Conservation (phyloP, 106 monocot species). For the Ottelia alismoides region DNA sequence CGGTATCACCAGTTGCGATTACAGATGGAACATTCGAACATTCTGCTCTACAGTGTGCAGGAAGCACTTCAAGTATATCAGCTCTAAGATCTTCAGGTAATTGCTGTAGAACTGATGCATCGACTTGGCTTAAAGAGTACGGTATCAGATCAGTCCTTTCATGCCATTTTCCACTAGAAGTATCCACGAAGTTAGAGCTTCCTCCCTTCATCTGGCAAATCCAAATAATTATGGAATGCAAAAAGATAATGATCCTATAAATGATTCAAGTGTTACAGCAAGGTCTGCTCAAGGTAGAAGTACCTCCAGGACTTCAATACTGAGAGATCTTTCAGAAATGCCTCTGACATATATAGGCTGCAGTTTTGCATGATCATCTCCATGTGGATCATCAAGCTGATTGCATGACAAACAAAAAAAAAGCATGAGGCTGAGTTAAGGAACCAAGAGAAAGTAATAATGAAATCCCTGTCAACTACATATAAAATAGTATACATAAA, state of each 20-base stretch:
- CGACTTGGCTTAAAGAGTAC: conserved; percentile 30
- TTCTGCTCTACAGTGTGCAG: conserved; percentile 21
- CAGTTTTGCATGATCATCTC: too few species aligned
- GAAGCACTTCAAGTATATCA: conserved; percentile 23
- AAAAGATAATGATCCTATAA: background rate
- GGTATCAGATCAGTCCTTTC: conserved; percentile 26
- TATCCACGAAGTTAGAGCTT: conserved; percentile 7
- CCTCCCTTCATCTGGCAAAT: conserved; percentile 12
- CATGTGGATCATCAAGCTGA: too few species aligned
- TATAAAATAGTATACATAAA: too few species aligned
- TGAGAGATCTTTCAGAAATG: background rate
- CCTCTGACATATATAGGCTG: too few species aligned
- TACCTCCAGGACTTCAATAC: background rate
- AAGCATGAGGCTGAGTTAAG: too few species aligned
- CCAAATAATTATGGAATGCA: background rate
- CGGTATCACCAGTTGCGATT: background rate
- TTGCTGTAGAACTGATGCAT: conserved; percentile 24
- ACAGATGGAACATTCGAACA: conserved; percentile 1
- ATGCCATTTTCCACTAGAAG: background rate
- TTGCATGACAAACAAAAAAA: too few species aligned
- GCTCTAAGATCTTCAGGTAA: conserved; percentile 32
- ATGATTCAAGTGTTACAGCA: too few species aligned
- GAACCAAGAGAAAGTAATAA: too few species aligned
- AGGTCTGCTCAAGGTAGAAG: too few species aligned
- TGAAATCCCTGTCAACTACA: too few species aligned